phyloP scores from a whole-genome alignment of 164 flowering plant genomes.

The Cinnamomum micranthum region DNA sequence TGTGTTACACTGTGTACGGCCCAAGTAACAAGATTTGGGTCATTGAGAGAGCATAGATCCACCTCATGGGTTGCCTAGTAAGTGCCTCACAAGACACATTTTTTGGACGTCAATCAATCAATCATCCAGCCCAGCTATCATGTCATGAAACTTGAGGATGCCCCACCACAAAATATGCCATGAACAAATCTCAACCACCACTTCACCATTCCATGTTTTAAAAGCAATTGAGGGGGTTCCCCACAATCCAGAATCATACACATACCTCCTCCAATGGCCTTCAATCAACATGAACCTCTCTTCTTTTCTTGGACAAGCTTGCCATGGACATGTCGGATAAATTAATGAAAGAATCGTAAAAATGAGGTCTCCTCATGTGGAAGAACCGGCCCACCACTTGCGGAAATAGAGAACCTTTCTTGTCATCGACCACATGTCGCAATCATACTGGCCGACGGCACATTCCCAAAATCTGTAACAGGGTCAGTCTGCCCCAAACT shows the following conservation, averaged over 20 bases:
- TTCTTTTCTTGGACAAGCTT: not conserved
- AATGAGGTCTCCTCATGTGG: constrained; percentile 6
- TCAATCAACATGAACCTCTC: not conserved
- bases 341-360: constrained; percentile 8
- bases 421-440: not conserved
- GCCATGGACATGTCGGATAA: constrained; percentile 6
- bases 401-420: not conserved
- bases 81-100: not conserved
- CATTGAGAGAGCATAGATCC: not conserved
- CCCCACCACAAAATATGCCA: constrained; percentile 4
- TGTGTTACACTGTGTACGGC: too few species aligned
- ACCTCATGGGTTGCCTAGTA: not conserved
- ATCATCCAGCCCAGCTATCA: not conserved
- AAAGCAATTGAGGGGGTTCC: not conserved
- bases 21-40: too few species aligned
- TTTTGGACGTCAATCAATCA: not conserved
- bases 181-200: not conserved
- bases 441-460: not conserved
- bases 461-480: not conserved
- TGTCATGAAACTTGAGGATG: not conserved
- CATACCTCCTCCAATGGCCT: constrained; percentile 2
- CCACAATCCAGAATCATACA: not conserved
- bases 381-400: not conserved
- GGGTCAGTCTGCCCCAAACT: not conserved
- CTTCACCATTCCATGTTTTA: not conserved